Evolutionary conservation across 177 flowering plant genomes (phyloP), one percentile per base, ranked within the genome.

Genomic region (Telopea speciosissima): DNA sequence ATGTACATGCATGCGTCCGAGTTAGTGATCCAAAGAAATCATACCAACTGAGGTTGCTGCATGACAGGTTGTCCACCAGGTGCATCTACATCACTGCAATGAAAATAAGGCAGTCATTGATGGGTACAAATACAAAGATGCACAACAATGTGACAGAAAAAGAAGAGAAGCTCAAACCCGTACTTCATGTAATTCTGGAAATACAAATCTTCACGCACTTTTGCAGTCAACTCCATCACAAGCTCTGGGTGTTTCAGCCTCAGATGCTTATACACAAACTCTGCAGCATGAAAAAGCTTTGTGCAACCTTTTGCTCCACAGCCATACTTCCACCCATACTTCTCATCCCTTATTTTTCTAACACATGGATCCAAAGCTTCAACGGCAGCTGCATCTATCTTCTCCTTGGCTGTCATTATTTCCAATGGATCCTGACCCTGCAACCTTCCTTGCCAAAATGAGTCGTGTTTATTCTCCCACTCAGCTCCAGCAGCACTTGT

Each of bases 271-370:
- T 90, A 91, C 67, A 94, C 98, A 81, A 86, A 94, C 73, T 94
- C 98, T 44, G 96, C 84, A 76, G 98, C 97, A 83, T 94, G 98
- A 72, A 94, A 94, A 31, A 94, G 96, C 80, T 94, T 94, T 52
- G 98, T 94, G 80, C 98, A 94, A 68, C 98, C 96, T 79, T 94
- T 94, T 67, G 98, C 98, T 71, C 98, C 98, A 80, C 98, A 94
- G 66, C 99, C 99, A 85, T 93, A 96, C 79, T 96, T 96, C 99
- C 99, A 96, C 6, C 99, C 99, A 77, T 96, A 96, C 72, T 93
- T 96, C 75, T 96, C 99, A 83, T 96, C 99, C 79, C 97, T 90
- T 60, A 96, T 96, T 78, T 96, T 96, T 24, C 99, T 85, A 5
- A 93, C 97, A 77, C 77, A 82, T 17, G 99, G 99, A 79, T 96